Evolutionary conservation across 257 asterid genomes (phyloP).

Genomic region (Schizonepeta tenuifolia): DNA sequence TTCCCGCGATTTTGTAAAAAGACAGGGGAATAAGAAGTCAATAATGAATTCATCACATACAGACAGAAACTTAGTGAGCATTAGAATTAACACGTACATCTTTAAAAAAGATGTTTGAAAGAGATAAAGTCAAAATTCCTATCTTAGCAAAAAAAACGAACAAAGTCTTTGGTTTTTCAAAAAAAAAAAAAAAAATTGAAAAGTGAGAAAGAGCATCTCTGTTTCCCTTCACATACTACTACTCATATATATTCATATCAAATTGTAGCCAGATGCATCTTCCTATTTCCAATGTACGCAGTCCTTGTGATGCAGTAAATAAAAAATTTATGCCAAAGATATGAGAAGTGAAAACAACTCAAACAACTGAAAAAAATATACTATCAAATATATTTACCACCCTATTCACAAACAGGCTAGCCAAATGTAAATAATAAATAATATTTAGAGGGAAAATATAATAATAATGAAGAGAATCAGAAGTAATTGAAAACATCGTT

Average conservation of each 20-base stretch:
- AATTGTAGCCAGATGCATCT: not conserved
- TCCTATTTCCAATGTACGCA: not conserved
- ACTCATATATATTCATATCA: constrained; percentile 7
- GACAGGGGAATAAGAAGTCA: not conserved
- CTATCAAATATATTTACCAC: not conserved
- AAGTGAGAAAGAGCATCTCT: constrained; percentile 9
- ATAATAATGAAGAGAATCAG: not conserved
- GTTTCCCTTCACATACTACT: not conserved
- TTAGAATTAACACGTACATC: not conserved
- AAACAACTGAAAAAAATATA: not conserved
- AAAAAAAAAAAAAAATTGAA: not conserved
- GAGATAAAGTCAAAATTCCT: constrained; percentile 19
- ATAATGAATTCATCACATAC: not conserved
- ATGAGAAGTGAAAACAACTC: not conserved
- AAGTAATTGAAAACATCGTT: not conserved
- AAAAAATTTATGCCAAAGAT: not conserved
- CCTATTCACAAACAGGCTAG: not conserved
- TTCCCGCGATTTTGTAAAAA: constrained; percentile 5
- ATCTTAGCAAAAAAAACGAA: not conserved
- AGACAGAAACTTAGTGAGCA: not conserved
- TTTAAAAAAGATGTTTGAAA: constrained; percentile 6
- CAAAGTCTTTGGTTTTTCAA: not conserved
- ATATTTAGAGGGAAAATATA: not conserved
- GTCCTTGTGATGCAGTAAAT: constrained; percentile 9
- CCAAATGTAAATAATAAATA: not conserved